Conservation (phyloP, 2,329 filamentous ascomycete genomes). For the Fusarium sp. region DNA sequence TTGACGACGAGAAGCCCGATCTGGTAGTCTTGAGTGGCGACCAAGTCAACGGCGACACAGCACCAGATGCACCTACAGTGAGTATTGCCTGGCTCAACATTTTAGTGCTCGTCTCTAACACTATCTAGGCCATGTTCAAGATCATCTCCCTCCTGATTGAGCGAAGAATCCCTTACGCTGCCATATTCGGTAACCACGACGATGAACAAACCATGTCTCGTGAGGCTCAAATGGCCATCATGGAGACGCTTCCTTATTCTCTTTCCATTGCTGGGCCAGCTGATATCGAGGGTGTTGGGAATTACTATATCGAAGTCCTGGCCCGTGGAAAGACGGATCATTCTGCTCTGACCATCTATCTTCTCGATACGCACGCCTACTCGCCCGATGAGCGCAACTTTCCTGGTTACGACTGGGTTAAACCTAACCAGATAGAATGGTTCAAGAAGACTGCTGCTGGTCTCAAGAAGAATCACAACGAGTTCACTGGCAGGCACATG, state of each 20-base stretch:
- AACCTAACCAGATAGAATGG: constrained; percentile 93
- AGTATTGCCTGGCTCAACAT: constrained; percentile 38
- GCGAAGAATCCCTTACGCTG: constrained; percentile 89
- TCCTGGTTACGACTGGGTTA: constrained; percentile 97
- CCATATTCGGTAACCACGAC: constrained; percentile 98
- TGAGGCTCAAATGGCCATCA: constrained; percentile 81
- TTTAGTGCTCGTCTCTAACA: constrained; percentile 15
- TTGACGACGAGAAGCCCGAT: constrained; percentile 94
- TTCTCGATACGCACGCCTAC: constrained; percentile 93
- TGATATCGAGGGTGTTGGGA: constrained; percentile 88
- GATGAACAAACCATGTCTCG: constrained; percentile 87
- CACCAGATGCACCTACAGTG: constrained; percentile 88
- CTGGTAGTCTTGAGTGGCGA: constrained; percentile 92
- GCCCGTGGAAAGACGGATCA: constrained; percentile 82
- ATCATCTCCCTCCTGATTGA: constrained; percentile 85
- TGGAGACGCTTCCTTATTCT: constrained; percentile 88
- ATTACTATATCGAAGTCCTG: constrained; percentile 92
- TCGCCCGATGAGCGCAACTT: constrained; percentile 88
- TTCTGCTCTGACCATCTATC: constrained; percentile 91
- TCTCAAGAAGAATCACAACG: constrained; percentile 79
- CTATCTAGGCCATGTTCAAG: constrained; percentile 83
- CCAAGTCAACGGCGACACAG: constrained; percentile 93
- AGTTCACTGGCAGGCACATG: constrained; percentile 93
- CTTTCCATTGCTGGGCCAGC: constrained; percentile 85
- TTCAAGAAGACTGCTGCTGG: constrained; percentile 81